phyloP scores from a whole-genome alignment of 768 basidiomycete species.

The Obba rivulosa region DNA sequence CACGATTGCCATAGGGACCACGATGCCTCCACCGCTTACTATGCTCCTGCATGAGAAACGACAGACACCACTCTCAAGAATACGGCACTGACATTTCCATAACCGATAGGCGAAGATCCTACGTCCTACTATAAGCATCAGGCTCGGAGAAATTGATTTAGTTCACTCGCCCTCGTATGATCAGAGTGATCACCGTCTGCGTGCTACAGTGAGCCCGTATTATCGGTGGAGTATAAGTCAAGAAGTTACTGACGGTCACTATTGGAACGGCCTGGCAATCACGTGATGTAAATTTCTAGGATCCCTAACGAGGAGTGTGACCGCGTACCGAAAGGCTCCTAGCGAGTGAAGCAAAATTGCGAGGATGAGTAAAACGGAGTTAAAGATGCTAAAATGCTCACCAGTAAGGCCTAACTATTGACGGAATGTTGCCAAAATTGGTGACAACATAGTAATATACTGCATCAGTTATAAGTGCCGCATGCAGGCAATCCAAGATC shows the following conservation, averaged over 20 bases:
- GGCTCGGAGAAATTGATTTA: neutral
- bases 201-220: neutral
- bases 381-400: too few species aligned
- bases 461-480: too few species aligned
- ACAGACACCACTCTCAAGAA: neutral
- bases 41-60: too few species aligned
- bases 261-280: neutral
- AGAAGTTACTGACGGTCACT: slow-evolving; percentile 10
- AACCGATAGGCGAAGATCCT: slow-evolving; percentile 13
- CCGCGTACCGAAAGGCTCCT: slow-evolving; percentile 5
- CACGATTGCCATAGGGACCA: slow-evolving; percentile 10
- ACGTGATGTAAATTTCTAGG: too few species aligned
- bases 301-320: neutral
- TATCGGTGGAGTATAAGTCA: too few species aligned
- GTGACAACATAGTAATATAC: too few species aligned
- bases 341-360: too few species aligned
- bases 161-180: slow-evolving; percentile 14
- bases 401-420: slow-evolving; percentile 8
- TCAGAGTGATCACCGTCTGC: slow-evolving; percentile 12
- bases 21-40: slow-evolving; percentile 6
- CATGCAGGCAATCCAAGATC: neutral
- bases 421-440: slow-evolving; percentile 2
- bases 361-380: too few species aligned
- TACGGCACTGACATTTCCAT: slow-evolving; percentile 8
- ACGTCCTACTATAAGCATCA: neutral